These are phyloP conservation scores for Rhizopogon vulgaris DNA, from an alignment of 768 basidiomycete species.

Conservation along the genomic window DNA sequence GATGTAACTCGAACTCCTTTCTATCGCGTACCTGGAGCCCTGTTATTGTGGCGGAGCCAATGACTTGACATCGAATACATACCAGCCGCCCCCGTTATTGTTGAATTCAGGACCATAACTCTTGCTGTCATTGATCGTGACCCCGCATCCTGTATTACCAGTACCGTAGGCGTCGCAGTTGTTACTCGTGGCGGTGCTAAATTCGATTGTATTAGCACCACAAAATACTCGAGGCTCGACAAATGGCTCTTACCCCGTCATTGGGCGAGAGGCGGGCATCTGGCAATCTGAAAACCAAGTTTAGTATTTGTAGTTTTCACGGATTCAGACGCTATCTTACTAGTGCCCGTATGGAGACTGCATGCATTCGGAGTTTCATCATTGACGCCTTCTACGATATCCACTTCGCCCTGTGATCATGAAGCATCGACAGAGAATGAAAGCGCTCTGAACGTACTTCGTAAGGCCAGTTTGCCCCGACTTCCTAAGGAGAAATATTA, in stretches of 20 bases:
- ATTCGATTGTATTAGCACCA: neutral
- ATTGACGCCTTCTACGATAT: conserved; percentile 30
- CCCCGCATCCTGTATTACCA: conserved; percentile 28
- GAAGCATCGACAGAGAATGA: neutral
- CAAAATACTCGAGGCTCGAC: neutral
- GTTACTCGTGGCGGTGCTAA: conserved; percentile 9
- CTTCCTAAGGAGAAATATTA: conserved; percentile 14
- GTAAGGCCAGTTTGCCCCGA: conserved; percentile 16
- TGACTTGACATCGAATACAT: neutral
- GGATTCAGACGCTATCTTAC: neutral
- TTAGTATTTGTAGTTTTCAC: neutral
- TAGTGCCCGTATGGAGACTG: conserved; percentile 23
- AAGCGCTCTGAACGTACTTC: neutral
- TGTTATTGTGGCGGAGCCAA: neutral
- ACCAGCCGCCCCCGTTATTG: conserved; percentile 32
- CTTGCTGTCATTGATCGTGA: conserved; percentile 15
- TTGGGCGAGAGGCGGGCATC: conserved; percentile 20
- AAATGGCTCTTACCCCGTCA: conserved; percentile 24
- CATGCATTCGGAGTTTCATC: conserved; percentile 20
- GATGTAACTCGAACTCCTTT: conserved; percentile 23
- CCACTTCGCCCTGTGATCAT: conserved; percentile 21
- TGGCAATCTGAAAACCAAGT: conserved; percentile 17
- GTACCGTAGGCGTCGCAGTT: conserved; percentile 22
- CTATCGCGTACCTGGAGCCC: conserved; percentile 29
- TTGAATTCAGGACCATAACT: conserved; percentile 33